Base-by-base conservation (phyloP, 352 stramenopile species). In the Phytopythium chamaehyphon region DNA sequence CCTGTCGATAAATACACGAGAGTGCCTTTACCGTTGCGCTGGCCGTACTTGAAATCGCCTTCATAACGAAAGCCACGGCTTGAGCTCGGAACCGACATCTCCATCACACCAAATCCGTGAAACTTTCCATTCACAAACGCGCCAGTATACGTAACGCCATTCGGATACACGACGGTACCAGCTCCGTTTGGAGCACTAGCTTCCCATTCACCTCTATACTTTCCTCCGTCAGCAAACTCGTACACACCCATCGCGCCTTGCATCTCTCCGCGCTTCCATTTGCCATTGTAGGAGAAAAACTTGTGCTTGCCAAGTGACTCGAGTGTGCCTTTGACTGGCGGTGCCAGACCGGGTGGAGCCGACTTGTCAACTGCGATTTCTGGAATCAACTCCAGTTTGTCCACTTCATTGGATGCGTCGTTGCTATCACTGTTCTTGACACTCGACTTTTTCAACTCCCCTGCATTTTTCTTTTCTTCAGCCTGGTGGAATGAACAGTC, bases 191-290 rank as follows among this genome's bases (percentile, higher is more conserved):
- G 62, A 26, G 51, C 23, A 26, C 65, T 83, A 23, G 71, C 45
- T 8, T 58, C 58, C 62, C 77, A 87, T 31, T 69, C 74, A n/a
- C 79, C 76, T 7, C 64, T 60, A 61, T 88, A 87, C 51, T 80
- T 87, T 40, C 79, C 79, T 5, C 76, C 76, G 48, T 90, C 79
- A 9, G 74, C 75, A 51, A 86, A 90, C 24, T 70, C 66, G 54
- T 87, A 90, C 11, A 88, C 73, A 22, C 79, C 79, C 47, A 88
- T 61, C 14, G 61, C 47, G 11, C 76, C 63, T 7, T 82, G 73
- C 76, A 90, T 90, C 60, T 86, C 68, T 21, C 79, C 79, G 19
- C 69, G 46, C 55, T 82, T 84, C 79, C 79, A 90, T 22, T 71
- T 73, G 5, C 79, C 79, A 9, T 76, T 81, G 62, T 88, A 90